Conservation (phyloP, 192 early-diverging fungal genomes). For the Coemansia sp. region DNA sequence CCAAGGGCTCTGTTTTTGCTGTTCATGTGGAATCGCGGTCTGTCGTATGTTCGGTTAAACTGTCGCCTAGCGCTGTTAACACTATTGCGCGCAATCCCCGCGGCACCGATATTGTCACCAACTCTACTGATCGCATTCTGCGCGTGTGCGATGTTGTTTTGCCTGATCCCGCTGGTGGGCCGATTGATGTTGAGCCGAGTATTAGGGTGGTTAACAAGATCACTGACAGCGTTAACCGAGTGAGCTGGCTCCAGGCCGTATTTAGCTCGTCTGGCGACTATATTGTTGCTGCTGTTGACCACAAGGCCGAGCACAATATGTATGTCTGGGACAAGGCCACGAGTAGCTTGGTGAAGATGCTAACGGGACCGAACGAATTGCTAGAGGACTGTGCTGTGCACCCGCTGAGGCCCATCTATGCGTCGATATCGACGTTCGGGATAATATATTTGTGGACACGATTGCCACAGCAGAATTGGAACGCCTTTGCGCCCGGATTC, state of each 20-base stretch:
- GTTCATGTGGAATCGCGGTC: conserved; percentile 32
- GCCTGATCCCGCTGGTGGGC: conserved; percentile 13
- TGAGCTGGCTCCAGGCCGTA: conserved; percentile 84
- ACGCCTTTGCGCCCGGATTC: conserved; percentile 92
- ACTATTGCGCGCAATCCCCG: conserved; percentile 44
- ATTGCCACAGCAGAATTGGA: conserved; percentile 77
- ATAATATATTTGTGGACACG: conserved; percentile 88
- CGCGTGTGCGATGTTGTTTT: conserved; percentile 61
- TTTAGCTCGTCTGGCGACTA: conserved; percentile 90
- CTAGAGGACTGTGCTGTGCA: conserved; percentile 82
- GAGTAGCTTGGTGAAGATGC: conserved; percentile 82
- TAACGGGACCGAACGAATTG: conserved; percentile 85
- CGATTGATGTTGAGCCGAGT: conserved; percentile 14
- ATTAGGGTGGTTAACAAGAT: conserved; percentile 65
- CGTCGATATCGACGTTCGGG: conserved; percentile 77
- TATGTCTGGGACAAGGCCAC: conserved; percentile 89
- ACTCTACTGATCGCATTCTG: conserved; percentile 76
- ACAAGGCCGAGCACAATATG: conserved; percentile 89
- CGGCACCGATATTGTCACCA: conserved; percentile 69
- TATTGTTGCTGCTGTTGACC: conserved; percentile 77
- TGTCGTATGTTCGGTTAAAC: conserved; percentile 28
- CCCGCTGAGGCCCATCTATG: conserved; percentile 78
- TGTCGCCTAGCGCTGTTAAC: conserved; percentile 36
- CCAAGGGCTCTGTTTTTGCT: conserved; percentile 34
- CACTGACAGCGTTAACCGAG: conserved; percentile 85